Base-by-base conservation (phyloP, 1,139 yeast genomes). In the Pichia sp. region DNA sequence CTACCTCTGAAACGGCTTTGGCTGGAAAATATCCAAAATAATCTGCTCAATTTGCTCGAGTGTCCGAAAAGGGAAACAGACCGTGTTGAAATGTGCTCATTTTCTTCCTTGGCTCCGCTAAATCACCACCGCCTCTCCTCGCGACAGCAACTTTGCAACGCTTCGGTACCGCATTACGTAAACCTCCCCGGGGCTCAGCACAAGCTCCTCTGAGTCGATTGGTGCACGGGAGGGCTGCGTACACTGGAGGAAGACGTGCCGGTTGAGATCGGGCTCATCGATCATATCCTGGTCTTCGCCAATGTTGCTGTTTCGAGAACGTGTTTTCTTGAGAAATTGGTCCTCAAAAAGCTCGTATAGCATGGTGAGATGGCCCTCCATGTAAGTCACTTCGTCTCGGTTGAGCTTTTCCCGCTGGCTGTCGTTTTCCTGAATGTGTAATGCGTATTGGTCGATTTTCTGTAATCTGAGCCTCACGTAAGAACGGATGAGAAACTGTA, bases 231-330 rank as follows among this genome's bases (percentile, higher is more conserved):
- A 40, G 40, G 47, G 34, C 26, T 23, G 10, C 30, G 32, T 41
- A 32, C 45, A 42, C 54, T 79, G 78, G 8, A 90, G 74, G 64
- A 90, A 89, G 2, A 93, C 97, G 4, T 93, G 87, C 58, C 76
- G 80, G 58, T 85, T 78, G 63, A 87, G 63, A 57, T 89, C 89
- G 0, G 98, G 98, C 60, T 77, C 78, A 16, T 81, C 85, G 1
- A 90, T 75, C 98, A 92, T 90, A 16, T 81, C 78, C 3, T 26
- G 16, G 29, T 80, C 79, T 61, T 92, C 98, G 64, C 90, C 95
- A 57, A 93, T 89, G 55, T 90, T 71, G 43, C 78, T 76, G 23
- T 75, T 77, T 0, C 98, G 11, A 10, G 13, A 16, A 5, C 32
- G 97, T 62, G 92, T 70, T 54, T 81, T 78, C 55, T 77, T 75